Conservation (phyloP, 2,329 filamentous ascomycete species). For the Arthroderma sp. region DNA sequence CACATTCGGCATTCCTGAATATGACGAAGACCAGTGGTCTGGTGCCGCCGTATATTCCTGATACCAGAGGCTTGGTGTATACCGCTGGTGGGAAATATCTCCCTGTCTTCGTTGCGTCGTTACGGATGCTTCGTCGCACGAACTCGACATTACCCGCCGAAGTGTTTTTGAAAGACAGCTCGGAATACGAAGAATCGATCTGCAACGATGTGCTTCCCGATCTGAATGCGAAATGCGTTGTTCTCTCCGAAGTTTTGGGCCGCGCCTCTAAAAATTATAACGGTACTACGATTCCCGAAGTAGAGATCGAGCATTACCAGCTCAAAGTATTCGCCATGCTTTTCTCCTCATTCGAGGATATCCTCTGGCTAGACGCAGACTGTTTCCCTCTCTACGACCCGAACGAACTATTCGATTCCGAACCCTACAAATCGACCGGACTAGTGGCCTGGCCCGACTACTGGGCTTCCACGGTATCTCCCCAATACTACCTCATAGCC, state of each 20-base stretch:
- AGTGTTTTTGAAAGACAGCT: conserved; percentile 17
- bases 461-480: conserved; percentile 31
- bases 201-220: conserved; percentile 20
- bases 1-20: conserved; percentile 24
- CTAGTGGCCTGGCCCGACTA: conserved; percentile 48
- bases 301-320: conserved; percentile 36
- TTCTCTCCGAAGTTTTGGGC: conserved; percentile 7
- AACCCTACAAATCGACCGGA: conserved; percentile 39
- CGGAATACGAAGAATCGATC: conserved; percentile 18
- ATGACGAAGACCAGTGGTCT: conserved; percentile 16
- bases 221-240: conserved; percentile 19
- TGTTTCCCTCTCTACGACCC: conserved; percentile 40
- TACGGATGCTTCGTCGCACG: conserved; percentile 23
- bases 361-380: conserved; percentile 48
- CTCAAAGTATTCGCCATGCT: conserved; percentile 45
- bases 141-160: conserved; percentile 25
- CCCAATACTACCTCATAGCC: conserved; percentile 29
- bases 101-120: conserved; percentile 18
- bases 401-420: conserved; percentile 34
- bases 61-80: conserved; percentile 20
- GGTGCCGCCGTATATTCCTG: conserved; percentile 18
- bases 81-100: conserved; percentile 27
- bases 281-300: conserved; percentile 12
- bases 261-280: background rate
- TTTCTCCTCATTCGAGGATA: conserved; percentile 45